These are phyloP conservation scores for Phytophthora sansomeana DNA, from an alignment of 352 stramenopile genomes.

Conservation along the genomic window DNA sequence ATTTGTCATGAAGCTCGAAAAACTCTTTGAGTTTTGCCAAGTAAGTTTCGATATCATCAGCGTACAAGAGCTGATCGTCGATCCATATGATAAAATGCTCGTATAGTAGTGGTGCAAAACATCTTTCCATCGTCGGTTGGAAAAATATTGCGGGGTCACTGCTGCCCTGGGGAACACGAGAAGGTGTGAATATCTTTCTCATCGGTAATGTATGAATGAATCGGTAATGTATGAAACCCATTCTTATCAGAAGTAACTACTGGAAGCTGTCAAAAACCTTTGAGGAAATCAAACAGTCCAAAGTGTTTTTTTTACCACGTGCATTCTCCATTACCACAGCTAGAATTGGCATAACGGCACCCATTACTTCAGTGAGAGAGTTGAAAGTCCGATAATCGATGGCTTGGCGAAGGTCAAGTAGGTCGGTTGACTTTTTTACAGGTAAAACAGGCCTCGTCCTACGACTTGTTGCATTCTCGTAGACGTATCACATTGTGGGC, in stretches of 20 bases:
- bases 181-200: slow-evolving; percentile 28
- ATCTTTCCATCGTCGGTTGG: slow-evolving; percentile 17
- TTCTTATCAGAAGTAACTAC: slow-evolving; percentile 13
- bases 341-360: slow-evolving; percentile 18
- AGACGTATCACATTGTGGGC: slow-evolving; percentile 7
- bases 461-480: slow-evolving; percentile 17
- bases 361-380: slow-evolving; percentile 6
- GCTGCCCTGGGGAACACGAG: slow-evolving; percentile 19
- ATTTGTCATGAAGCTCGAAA: slow-evolving; percentile 23
- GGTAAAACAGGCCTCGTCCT: slow-evolving; percentile 8
- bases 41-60: slow-evolving; percentile 26
- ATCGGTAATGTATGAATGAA: no score
- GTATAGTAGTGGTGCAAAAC: slow-evolving; percentile 12
- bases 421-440: slow-evolving; percentile 3
- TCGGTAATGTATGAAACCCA: slow-evolving; percentile 31
- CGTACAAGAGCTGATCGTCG: slow-evolving; percentile 39
- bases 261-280: slow-evolving; percentile 17
- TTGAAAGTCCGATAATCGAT: slow-evolving; percentile 13
- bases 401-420: not conserved
- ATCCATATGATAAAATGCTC: slow-evolving; percentile 36
- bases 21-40: slow-evolving; percentile 27
- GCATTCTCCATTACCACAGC: slow-evolving; percentile 12
- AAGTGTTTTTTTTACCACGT: slow-evolving; percentile 18
- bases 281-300: slow-evolving; percentile 12
- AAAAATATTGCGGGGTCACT: slow-evolving; percentile 4